These are phyloP conservation scores for Gossypium bickii DNA, from an alignment of 345 rosid genomes.

Conservation along the genomic window DNA sequence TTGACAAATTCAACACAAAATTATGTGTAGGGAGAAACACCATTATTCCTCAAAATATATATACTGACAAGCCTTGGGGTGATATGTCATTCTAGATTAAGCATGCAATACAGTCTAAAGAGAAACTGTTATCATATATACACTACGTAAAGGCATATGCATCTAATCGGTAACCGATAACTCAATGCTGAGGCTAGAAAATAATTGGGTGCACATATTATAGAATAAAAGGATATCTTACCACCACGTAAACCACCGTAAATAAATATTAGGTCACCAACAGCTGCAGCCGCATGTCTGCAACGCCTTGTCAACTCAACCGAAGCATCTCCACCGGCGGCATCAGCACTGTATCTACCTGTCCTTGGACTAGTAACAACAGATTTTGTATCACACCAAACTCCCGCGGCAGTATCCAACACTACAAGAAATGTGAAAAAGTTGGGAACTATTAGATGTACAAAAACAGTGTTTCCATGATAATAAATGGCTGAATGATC, in stretches of 20 bases:
- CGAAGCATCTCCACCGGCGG: slow-evolving; percentile 97
- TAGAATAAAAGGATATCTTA: slow-evolving; percentile 31
- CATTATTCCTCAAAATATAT: neutral
- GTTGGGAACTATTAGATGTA: slow-evolving; percentile 11
- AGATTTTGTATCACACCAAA: slow-evolving; percentile 99
- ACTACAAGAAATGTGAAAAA: slow-evolving; percentile 44
- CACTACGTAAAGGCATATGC: neutral
- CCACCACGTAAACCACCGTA: slow-evolving; percentile 99
- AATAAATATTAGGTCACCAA: slow-evolving; percentile 88
- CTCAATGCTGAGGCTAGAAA: neutral
- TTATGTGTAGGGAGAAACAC: neutral
- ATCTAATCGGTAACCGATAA: neutral
- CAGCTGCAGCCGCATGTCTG: slow-evolving; percentile 98
- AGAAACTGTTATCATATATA: neutral
- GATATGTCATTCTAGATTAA: neutral
- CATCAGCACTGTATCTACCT: slow-evolving; percentile 86
- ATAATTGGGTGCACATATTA: neutral
- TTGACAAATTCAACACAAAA: neutral
- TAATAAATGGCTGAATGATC: neutral
- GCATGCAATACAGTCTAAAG: neutral
- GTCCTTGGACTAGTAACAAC: slow-evolving; percentile 95
- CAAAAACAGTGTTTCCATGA: neutral
- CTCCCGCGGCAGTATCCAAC: slow-evolving; percentile 99
- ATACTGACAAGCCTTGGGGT: neutral
- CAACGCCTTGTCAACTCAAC: slow-evolving; percentile 98